Evolutionary conservation across 2,329 filamentous ascomycete species (phyloP).

Genomic region (Eutypa lata): DNA sequence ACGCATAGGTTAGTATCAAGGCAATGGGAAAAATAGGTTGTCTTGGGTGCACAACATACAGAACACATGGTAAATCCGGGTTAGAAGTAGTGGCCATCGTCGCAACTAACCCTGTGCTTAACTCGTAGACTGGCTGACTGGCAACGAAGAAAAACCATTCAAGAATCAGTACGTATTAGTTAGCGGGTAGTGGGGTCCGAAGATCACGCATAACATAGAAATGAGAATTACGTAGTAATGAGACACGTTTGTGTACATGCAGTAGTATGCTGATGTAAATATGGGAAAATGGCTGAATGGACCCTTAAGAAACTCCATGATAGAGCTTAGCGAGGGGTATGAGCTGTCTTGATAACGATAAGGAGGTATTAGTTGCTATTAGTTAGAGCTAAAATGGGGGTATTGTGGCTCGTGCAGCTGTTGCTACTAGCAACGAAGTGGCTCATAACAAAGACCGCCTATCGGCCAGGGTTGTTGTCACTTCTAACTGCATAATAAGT

Average conservation of each 20-base stretch:
- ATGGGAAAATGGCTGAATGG: no score
- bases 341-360: background rate
- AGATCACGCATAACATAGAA: background rate
- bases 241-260: slow-evolving; percentile 5
- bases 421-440: background rate
- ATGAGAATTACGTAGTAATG: slow-evolving; percentile 17
- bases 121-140: background rate
- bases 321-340: background rate
- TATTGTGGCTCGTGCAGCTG: background rate
- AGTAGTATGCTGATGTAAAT: background rate
- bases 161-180: background rate
- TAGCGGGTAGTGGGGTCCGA: background rate
- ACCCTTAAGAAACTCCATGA: background rate
- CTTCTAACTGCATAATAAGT: background rate
- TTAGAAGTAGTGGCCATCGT: slow-evolving; percentile 40
- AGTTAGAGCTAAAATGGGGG: background rate
- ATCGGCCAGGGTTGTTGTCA: background rate
- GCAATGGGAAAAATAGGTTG: slow-evolving; percentile 18
- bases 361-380: background rate
- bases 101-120: slow-evolving; percentile 8
- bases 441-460: background rate
- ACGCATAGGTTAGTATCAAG: slow-evolving; percentile 8
- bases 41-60: slow-evolving; percentile 46
- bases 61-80: slow-evolving; percentile 57
- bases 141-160: background rate